A percentile compares a stretch with the other conserved stretches of the same genome.
Evolutionary conservation across 179 eudicot species (phyloP).

Genomic region (Vitellaria paradoxa): DNA sequence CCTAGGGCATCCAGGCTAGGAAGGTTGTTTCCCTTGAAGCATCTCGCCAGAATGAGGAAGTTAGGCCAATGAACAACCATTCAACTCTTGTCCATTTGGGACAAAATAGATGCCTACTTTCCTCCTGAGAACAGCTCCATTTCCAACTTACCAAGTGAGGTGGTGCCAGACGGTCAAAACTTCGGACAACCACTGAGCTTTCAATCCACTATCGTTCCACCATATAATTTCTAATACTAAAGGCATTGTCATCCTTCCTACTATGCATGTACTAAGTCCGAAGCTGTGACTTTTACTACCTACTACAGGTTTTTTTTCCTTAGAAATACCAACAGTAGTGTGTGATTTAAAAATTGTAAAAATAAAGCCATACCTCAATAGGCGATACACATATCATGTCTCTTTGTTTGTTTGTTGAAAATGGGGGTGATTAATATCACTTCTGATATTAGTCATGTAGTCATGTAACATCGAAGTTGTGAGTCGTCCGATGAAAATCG

Average conservation of each 20-base stretch:
- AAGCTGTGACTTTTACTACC: too few relatives aligned
- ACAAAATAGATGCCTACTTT: neutral
- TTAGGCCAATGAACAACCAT: neutral
- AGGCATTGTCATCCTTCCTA: neutral
- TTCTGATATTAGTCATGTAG: too few relatives aligned
- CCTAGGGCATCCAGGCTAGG: conserved; percentile 11
- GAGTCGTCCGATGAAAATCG: too few relatives aligned
- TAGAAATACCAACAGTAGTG: too few relatives aligned
- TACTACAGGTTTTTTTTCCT: too few relatives aligned
- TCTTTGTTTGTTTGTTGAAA: too few relatives aligned
- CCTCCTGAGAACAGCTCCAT: neutral
- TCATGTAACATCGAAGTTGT: too few relatives aligned
- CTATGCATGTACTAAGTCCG: neutral
- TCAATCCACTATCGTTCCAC: neutral
- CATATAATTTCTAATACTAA: neutral
- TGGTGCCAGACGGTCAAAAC: neutral
- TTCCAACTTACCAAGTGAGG: conserved; percentile 4
- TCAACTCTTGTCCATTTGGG: neutral
- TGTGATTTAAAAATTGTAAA: neutral
- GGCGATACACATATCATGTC: neutral
- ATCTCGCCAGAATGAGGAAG: neutral
- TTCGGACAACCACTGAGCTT: neutral
- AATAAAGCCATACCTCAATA: neutral
- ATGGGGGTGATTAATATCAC: too few relatives aligned
- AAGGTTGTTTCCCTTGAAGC: neutral